A percentile compares a stretch with the other conserved stretches of the same genome.
Evolutionary conservation across 768 basidiomycete genomes (phyloP).

Genomic region (Gloeostereum incarnatum): DNA sequence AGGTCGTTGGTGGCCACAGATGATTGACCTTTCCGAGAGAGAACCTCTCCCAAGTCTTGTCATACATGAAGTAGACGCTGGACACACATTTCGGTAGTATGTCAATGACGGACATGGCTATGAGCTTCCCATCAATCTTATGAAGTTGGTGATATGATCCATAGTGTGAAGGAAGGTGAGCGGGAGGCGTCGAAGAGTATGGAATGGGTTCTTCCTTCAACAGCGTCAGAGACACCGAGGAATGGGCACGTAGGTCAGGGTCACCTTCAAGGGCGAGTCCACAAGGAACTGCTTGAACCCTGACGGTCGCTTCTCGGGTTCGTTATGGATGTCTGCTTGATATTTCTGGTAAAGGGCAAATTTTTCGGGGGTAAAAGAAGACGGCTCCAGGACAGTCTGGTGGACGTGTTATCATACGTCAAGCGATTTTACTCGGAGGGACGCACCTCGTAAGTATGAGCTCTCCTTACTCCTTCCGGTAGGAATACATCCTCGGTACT

Average conservation of each 20-base stretch:
- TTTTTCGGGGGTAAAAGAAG: constrained; percentile 74
- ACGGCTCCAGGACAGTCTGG: constrained; percentile 69
- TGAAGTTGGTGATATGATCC: constrained; percentile 94
- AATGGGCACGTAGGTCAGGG: constrained; percentile 14
- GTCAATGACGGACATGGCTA: constrained; percentile 86
- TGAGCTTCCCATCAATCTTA: constrained; percentile 67
- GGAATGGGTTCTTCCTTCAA: constrained; percentile 50
- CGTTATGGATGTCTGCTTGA: constrained; percentile 71
- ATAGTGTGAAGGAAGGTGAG: constrained; percentile 63
- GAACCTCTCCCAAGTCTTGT: constrained; percentile 50
- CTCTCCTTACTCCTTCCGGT: no score
- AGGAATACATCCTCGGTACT: constrained; percentile 35
- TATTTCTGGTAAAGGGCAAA: constrained; percentile 71
- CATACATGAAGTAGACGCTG: constrained; percentile 87
- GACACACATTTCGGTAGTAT: constrained; percentile 83
- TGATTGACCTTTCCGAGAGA: constrained; percentile 73
- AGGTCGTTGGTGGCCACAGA: constrained; percentile 2
- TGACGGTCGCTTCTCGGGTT: constrained; percentile 35
- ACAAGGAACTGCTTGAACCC: constrained; percentile 75
- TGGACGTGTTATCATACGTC: neutral
- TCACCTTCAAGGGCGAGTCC: constrained; percentile 65
- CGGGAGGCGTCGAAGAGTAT: constrained; percentile 38
- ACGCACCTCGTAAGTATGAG: no score
- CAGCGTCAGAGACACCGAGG: neutral
- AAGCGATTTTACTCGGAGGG: no score